Percentiles rank a stretch among this genome's conserved stretches.
Evolutionary conservation across 2,329 filamentous ascomycete species (phyloP).

Genomic region (Pestalotiopsis sp.): DNA sequence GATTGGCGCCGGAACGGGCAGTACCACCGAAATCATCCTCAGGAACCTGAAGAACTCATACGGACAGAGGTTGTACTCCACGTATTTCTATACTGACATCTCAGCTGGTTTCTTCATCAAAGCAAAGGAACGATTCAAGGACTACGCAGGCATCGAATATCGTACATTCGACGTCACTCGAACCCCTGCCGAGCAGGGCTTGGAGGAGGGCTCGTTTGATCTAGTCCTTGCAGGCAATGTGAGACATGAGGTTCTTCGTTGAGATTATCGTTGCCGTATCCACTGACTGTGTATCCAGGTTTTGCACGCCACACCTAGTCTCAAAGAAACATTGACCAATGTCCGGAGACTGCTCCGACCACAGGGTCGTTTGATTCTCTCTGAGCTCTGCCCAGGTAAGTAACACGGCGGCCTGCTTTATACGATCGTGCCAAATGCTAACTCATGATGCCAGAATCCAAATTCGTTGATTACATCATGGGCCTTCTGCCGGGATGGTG

Average conservation of each 20-base stretch:
- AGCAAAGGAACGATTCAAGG: conserved; percentile 19
- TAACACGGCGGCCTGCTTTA: background rate
- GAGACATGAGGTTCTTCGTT: background rate
- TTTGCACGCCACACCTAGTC: conserved; percentile 21
- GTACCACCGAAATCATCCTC: conserved; percentile 7
- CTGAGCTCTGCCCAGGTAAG: conserved; percentile 14
- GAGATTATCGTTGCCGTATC: background rate
- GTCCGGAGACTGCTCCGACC: conserved; percentile 18
- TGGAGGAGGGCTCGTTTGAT: conserved; percentile 8
- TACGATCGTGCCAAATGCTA: background rate
- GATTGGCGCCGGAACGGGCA: conserved; percentile 13
- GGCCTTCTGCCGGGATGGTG: conserved; percentile 14
- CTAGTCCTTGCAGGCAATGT: conserved; percentile 6
- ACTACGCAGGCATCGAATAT: conserved; percentile 13
- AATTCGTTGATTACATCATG: background rate
- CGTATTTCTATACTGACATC: conserved; percentile 23
- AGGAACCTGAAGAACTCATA: background rate
- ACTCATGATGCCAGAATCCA: background rate
- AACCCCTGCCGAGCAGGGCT: conserved; percentile 11
- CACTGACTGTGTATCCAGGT: conserved; percentile 10
- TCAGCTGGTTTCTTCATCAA: conserved; percentile 19
- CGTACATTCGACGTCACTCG: background rate
- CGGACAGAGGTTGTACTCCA: conserved; percentile 6
- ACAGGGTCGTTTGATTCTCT: conserved; percentile 16
- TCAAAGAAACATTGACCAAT: conserved; percentile 18